phyloP scores from a whole-genome alignment of 257 asterid species.

The Capsicum baccatum region DNA sequence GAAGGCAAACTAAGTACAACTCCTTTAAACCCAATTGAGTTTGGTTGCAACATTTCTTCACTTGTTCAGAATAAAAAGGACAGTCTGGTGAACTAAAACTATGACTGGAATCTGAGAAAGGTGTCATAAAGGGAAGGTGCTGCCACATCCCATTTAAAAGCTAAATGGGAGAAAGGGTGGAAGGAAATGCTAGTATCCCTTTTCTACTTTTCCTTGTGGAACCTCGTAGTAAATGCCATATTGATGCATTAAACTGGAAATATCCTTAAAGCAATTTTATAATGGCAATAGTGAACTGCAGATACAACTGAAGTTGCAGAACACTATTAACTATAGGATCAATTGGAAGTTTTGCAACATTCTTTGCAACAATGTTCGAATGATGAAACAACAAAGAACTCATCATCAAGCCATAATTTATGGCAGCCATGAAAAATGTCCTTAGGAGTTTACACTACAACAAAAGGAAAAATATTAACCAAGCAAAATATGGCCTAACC shows the following conservation, averaged over 20 bases:
- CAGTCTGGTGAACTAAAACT: too few relatives aligned
- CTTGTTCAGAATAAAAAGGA: background rate
- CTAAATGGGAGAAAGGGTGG: background rate
- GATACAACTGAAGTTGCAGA: background rate
- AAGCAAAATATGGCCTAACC: slow-evolving; percentile 13
- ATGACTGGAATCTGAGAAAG: too few relatives aligned
- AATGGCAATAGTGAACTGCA: slow-evolving; percentile 21
- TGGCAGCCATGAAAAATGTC: background rate
- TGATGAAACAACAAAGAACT: slow-evolving; percentile 21
- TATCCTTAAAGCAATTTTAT: background rate
- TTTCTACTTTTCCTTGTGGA: background rate
- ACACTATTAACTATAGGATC: background rate
- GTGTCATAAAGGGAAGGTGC: background rate
- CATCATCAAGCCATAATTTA: slow-evolving; percentile 1
- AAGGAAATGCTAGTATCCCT: background rate
- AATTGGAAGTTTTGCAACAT: background rate
- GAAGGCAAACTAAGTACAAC: background rate
- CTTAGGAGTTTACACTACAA: background rate
- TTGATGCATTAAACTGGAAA: background rate
- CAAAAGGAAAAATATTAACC: background rate
- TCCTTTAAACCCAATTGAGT: background rate
- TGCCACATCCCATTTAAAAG: background rate
- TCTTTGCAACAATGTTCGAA: slow-evolving; percentile 6
- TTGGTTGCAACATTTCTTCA: background rate
- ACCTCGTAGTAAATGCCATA: background rate